Percentiles rank a stretch among this genome's conserved stretches.
phyloP scores from a whole-genome alignment of 192 early-diverging fungal genomes.

The Oehlia diaphana region DNA sequence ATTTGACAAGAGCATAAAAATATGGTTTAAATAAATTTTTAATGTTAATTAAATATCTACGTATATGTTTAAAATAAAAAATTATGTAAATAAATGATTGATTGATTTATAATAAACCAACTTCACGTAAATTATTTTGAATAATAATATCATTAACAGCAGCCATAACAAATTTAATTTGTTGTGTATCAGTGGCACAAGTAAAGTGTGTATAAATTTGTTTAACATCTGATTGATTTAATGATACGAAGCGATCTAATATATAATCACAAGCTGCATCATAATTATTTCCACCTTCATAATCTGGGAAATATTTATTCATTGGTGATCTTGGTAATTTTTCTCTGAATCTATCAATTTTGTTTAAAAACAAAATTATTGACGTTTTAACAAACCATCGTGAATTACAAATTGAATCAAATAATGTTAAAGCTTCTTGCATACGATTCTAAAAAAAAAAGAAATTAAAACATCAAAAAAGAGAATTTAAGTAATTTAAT shows the following conservation, averaged over 20 bases:
- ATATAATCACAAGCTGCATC: slow-evolving; percentile 80
- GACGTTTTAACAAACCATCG: slow-evolving; percentile 97
- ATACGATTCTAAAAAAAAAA: slow-evolving; percentile 72
- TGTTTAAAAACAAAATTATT: slow-evolving; percentile 99
- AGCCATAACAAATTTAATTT: slow-evolving; percentile 89
- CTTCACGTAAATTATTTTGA: slow-evolving; percentile 77
- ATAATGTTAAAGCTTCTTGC: slow-evolving; percentile 94
- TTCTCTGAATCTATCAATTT: slow-evolving; percentile 93
- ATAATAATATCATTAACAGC: slow-evolving; percentile 91
- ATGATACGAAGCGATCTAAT: slow-evolving; percentile 74
- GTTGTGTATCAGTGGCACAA: slow-evolving; percentile 83
- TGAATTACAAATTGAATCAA: slow-evolving; percentile 97
- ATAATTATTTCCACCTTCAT: slow-evolving; percentile 65
- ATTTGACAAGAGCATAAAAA: too few relatives aligned
- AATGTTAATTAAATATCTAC: too few relatives aligned
- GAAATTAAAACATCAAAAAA: background rate
- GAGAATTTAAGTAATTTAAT: background rate
- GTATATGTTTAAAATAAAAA: too few relatives aligned
- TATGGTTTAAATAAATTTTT: too few relatives aligned
- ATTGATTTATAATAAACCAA: slow-evolving; percentile 67
- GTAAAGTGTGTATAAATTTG: slow-evolving; percentile 89
- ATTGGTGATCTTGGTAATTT: slow-evolving; percentile 85
- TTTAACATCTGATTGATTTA: slow-evolving; percentile 79
- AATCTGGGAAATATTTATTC: slow-evolving; percentile 90
- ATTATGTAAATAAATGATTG: too few relatives aligned